A percentile compares a stretch with the other conserved stretches of the same genome.
These are phyloP conservation scores for Colletotrichum costaricense DNA, from an alignment of 2,329 filamentous ascomycete species.

Conservation along the genomic window DNA sequence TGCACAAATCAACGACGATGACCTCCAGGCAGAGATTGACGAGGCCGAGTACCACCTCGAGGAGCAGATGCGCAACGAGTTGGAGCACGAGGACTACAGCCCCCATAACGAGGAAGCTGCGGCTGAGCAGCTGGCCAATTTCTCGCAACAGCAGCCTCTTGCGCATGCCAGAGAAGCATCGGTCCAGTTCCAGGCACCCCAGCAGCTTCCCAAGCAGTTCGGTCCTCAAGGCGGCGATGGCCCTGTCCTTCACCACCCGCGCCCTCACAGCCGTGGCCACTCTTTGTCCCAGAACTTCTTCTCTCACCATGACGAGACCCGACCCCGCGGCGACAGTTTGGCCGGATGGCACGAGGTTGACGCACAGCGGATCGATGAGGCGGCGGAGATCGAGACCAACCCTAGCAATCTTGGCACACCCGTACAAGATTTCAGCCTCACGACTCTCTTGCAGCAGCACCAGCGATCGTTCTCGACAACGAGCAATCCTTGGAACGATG, in stretches of 20 bases:
- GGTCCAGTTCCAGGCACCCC: slow-evolving; percentile 60
- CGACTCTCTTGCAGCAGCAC: slow-evolving; percentile 57
- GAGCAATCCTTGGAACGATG: slow-evolving; percentile 74
- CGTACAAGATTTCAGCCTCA: slow-evolving; percentile 60
- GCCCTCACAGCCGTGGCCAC: slow-evolving; percentile 79
- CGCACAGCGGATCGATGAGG: slow-evolving; percentile 58
- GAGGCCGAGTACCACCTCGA: slow-evolving; percentile 88
- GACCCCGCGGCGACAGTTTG: slow-evolving; percentile 45
- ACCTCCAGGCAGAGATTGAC: slow-evolving; percentile 86
- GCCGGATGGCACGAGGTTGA: slow-evolving; percentile 54
- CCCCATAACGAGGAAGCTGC: slow-evolving; percentile 63
- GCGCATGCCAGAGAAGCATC: slow-evolving; percentile 57
- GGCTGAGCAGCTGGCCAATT: slow-evolving; percentile 14
- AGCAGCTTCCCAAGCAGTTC: slow-evolving; percentile 65
- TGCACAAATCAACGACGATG: slow-evolving; percentile 63
- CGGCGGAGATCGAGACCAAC: slow-evolving; percentile 78
- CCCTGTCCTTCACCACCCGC: slow-evolving; percentile 75
- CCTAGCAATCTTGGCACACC: slow-evolving; percentile 79
- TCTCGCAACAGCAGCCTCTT: slow-evolving; percentile 33
- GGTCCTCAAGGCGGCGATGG: slow-evolving; percentile 64
- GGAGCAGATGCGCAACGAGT: slow-evolving; percentile 80
- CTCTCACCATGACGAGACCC: slow-evolving; percentile 63
- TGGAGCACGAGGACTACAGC: slow-evolving; percentile 83
- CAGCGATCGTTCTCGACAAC: slow-evolving; percentile 65
- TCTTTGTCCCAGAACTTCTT: slow-evolving; percentile 77